phyloP scores from a whole-genome alignment of 306 rosid genomes.

The Begonia fuchsioides region DNA sequence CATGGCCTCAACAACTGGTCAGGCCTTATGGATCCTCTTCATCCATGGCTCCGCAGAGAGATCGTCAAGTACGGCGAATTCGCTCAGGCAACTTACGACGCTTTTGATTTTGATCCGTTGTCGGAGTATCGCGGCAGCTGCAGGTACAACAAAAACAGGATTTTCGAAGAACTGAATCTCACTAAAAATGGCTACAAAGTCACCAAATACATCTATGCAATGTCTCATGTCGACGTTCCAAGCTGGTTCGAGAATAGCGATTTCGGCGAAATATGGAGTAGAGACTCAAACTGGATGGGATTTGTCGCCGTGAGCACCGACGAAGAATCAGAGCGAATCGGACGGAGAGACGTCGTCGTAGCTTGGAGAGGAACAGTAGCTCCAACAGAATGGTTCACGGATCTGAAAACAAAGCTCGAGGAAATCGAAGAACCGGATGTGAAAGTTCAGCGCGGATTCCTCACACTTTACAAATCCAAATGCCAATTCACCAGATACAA shows the following conservation, averaged over 20 bases:
- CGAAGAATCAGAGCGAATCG: slow-evolving; percentile 37
- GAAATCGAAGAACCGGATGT: slow-evolving; percentile 24
- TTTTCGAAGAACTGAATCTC: slow-evolving; percentile 29
- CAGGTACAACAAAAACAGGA: slow-evolving; percentile 23
- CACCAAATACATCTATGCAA: slow-evolving; percentile 41
- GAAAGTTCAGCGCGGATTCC: slow-evolving; percentile 56
- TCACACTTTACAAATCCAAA: slow-evolving; percentile 40
- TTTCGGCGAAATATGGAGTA: slow-evolving; percentile 39
- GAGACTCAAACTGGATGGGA: slow-evolving; percentile 64
- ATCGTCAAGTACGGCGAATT: slow-evolving; percentile 63
- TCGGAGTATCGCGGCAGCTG: slow-evolving; percentile 57
- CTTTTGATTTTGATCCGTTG: slow-evolving; percentile 43
- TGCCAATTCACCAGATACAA: slow-evolving; percentile 36
- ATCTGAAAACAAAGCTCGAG: slow-evolving; percentile 35
- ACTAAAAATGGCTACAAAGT: slow-evolving; percentile 27
- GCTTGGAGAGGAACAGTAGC: slow-evolving; percentile 64
- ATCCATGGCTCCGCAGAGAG: slow-evolving; percentile 43
- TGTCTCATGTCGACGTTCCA: slow-evolving; percentile 44
- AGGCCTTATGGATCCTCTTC: slow-evolving; percentile 35
- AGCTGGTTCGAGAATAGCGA: slow-evolving; percentile 46
- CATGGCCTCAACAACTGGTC: slow-evolving; percentile 39
- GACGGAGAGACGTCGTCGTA: slow-evolving; percentile 42
- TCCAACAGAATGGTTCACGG: slow-evolving; percentile 55
- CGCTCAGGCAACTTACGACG: slow-evolving; percentile 59
- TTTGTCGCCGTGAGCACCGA: slow-evolving; percentile 40